Percentiles rank a stretch among this genome's conserved stretches.
Conservation (phyloP, 192 early-diverging fungal species). For the Neocallimastix lanati region DNA sequence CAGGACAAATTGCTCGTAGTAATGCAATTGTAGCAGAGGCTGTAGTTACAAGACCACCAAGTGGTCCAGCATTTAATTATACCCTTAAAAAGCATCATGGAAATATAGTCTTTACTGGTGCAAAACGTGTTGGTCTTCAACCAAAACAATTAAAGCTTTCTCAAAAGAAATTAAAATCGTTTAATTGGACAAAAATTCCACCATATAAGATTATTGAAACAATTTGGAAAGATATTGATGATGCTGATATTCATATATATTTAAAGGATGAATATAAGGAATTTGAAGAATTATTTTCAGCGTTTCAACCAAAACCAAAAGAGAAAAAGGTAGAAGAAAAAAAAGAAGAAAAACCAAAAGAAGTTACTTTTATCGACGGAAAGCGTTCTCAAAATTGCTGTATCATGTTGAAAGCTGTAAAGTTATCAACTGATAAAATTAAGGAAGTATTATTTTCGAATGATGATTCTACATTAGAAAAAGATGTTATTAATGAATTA, state of each 20-base stretch:
- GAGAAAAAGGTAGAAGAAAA: neutral
- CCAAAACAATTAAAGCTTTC: constrained; percentile 20
- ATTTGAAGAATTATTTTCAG: neutral
- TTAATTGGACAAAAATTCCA: constrained; percentile 37
- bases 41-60: neutral
- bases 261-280: neutral
- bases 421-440: neutral
- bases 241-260: constrained; percentile 14
- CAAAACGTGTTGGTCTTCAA: neutral
- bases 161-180: constrained; percentile 27
- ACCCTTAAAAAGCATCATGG: neutral
- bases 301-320: neutral
- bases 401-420: neutral
- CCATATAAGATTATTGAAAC: constrained; percentile 22
- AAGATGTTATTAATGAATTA: neutral
- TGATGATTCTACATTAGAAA: neutral
- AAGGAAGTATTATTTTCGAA: neutral
- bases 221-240: constrained; percentile 21
- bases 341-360: neutral
- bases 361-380: constrained; percentile 1
- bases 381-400: neutral
- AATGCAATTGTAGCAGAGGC: neutral
- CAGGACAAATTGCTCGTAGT: neutral
- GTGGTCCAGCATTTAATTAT: neutral
- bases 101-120: neutral